Evolutionary conservation across 352 stramenopile species (phyloP), one percentile per base, ranked within the genome.

Genomic region (Globisporangium cylindrosporum): DNA sequence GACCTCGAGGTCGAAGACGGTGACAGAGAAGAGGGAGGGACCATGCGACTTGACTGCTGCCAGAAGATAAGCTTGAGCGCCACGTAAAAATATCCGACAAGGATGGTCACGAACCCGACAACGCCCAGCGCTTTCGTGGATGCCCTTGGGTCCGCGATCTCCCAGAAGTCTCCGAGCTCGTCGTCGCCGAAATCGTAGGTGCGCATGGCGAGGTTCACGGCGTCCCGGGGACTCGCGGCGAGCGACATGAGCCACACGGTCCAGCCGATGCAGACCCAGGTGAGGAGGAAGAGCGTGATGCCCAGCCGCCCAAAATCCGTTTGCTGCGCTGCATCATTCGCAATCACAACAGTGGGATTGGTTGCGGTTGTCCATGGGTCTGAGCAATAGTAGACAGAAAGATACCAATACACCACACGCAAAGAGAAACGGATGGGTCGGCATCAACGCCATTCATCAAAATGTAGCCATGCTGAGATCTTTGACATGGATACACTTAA

Each of bases 261-360:
- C 66, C 66, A 71, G 59, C 56, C 64, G 46, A 70, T 43, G 24
- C 46, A 70, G 29, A 70, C 41, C 56, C 64, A 70, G 8, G 48
- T 24, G 4, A 65, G 7, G 32, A 70, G 27, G 20, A 62, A 62
- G 36, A 68, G 54, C 36, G 27, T 12, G 63, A 68, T 68, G 53
- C 63, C 63, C 24, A 68, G 53, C 5, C 63, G 63, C 5, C 34
- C 63, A 55, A 68, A 68, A 25, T 62, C 54, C 18, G 53, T 62
- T 27, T 68, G 63, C 32, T 67, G 32, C 27, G 53, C 29, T 20
- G 29, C 55, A 4, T 60, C 55, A 46, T 60, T 41, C 29, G 55
- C 55, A 2, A 34, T 60, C 18, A 60, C 55, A 1, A 22, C 25
- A 41, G 55, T 60, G 4, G 15, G 15, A 43, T 9, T 10, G 20